Base-by-base conservation (phyloP, 352 stramenopile genomes). In the Phytophthora ramorum region DNA sequence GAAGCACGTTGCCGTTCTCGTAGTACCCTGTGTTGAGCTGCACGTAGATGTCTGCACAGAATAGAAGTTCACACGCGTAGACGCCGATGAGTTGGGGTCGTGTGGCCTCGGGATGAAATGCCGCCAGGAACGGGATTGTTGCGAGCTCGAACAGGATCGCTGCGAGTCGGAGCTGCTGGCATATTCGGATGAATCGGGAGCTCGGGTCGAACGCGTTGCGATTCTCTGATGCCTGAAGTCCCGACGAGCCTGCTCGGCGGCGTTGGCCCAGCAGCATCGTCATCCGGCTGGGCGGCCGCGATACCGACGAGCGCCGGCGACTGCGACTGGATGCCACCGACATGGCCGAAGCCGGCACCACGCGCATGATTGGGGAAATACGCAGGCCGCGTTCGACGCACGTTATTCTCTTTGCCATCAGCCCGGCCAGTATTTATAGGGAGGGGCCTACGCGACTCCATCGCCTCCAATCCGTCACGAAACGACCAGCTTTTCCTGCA, bases 21-120 rank as follows among this genome's bases (percentile, higher is more conserved):
- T 91, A 92, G 71, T 87, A 91, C 9, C 84, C 82, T 20, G 81
- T 92, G 66, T 91, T 79, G 43, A 91, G 73, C 43, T 89, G 84
- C 16, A 92, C 80, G 60, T 87, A 90, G 22, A 91, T 76, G 63
- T 92, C 84, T 30, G 69, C 55, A 44, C 61, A 77, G 50, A 92
- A 92, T 26, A 89, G 49, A 9, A 84, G 9, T 56, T 92, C 81
- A 51, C 79, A 90, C 10, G 66, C 48, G 64, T 91, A 90, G 10
- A 89, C 37, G 8, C 57, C 66, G 8, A 73, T 9, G n/a, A 89
- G 63, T n/a, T 74, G 56, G 8, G 40, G 55, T 0, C 66, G 75
- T 16, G 22, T 52, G 1, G 58, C 22, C 19, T 69, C 19, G 3
- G 48, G 17, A 13, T 60, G 48, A 35, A 91, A 91, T 3, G 69